phyloP scores from a whole-genome alignment of 345 rosid species.

The Lepidium aucheri region DNA sequence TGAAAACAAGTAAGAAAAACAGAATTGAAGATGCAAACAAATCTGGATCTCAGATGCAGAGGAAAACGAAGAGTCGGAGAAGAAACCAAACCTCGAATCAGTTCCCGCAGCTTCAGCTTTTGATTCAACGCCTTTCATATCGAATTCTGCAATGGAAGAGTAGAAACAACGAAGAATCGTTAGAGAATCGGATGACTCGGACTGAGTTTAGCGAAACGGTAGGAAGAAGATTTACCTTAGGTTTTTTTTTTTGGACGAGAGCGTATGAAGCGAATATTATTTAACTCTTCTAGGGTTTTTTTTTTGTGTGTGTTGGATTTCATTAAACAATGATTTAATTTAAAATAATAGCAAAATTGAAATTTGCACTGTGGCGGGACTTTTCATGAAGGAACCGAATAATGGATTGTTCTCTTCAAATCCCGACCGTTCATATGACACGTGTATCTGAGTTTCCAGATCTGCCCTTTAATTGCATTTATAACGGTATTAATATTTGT shows the following conservation, averaged over 20 bases:
- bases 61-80: neutral
- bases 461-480: neutral
- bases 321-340: neutral
- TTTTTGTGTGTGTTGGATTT: neutral
- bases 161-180: constrained; percentile 19
- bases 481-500: no score
- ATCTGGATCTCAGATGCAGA: constrained; percentile 15
- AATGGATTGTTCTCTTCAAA: neutral
- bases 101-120: constrained; percentile 37
- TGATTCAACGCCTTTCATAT: constrained; percentile 65
- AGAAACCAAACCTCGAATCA: constrained; percentile 34
- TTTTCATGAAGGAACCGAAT: neutral
- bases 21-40: neutral
- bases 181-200: constrained; percentile 17
- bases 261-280: neutral
- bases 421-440: constrained; percentile 1
- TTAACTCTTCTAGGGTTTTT: neutral
- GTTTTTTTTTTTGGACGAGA: constrained; percentile 13
- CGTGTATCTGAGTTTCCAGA: neutral
- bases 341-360: neutral
- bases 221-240: constrained; percentile 18
- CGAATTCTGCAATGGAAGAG: constrained; percentile 32
- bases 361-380: constrained; percentile 24
- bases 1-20: neutral
- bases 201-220: constrained; percentile 14